A percentile compares a stretch with the other conserved stretches of the same genome.
These are phyloP conservation scores for Corinectria fuckeliana DNA, from an alignment of 2,329 filamentous ascomycete genomes.

Conservation along the genomic window DNA sequence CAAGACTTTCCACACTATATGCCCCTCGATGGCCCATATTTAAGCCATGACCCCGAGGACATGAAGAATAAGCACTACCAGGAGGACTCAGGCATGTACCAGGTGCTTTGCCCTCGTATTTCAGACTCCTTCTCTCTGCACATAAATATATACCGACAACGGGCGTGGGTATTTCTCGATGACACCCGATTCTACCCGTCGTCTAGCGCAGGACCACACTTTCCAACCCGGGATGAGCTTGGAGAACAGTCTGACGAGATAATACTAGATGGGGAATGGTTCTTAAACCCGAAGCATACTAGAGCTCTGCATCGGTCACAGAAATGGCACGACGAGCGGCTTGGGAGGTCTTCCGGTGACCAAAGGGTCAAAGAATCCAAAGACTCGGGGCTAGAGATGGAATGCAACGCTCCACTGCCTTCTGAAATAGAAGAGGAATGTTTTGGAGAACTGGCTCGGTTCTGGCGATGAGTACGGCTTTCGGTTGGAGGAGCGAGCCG, in stretches of 20 bases:
- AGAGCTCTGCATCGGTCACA: conserved; percentile 15
- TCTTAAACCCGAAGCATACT: neutral
- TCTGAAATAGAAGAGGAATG: neutral
- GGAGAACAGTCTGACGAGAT: neutral
- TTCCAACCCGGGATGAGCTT: conserved; percentile 3
- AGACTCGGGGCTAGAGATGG: neutral
- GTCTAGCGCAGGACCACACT: neutral
- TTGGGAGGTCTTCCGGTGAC: neutral
- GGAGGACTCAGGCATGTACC: conserved; percentile 1
- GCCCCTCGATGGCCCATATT: neutral
- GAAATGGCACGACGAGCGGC: conserved; percentile 13
- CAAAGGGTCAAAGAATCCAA: neutral
- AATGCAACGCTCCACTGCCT: neutral
- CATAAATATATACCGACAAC: conserved; percentile 6
- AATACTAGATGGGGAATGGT: neutral
- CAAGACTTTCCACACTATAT: neutral
- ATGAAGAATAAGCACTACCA: neutral
- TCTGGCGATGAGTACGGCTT: neutral
- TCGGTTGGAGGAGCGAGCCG: neutral
- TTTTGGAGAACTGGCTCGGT: neutral
- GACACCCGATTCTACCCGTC: conserved; percentile 1
- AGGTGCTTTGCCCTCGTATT: neutral
- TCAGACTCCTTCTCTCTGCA: neutral
- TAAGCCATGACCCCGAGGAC: neutral
- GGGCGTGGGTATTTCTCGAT: conserved; percentile 23